phyloP scores from a whole-genome alignment of 2,329 filamentous ascomycete genomes.

The Microthyrium microscopicum region DNA sequence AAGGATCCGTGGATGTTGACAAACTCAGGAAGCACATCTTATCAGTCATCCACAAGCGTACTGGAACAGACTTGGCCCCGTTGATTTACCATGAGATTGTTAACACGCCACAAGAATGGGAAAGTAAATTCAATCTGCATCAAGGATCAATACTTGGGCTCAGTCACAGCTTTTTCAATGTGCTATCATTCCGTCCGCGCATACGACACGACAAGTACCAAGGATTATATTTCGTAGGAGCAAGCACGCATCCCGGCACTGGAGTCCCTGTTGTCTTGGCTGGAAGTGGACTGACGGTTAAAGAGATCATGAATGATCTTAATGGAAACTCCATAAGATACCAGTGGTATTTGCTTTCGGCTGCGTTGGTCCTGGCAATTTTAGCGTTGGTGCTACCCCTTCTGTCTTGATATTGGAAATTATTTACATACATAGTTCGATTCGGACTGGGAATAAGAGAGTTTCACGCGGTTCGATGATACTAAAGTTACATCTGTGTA shows the following conservation, averaged over 20 bases:
- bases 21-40: conserved; percentile 45
- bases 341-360: too few species aligned
- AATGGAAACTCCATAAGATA: conserved; percentile 25
- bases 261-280: conserved; percentile 59
- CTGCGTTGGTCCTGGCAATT: too few species aligned
- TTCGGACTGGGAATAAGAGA: too few species aligned
- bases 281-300: conserved; percentile 45
- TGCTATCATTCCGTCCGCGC: conserved; percentile 47
- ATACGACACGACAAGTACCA: conserved; percentile 35
- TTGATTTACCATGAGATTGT: conserved; percentile 43
- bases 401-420: too few species aligned
- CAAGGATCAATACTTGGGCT: conserved; percentile 58
- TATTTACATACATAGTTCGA: too few species aligned
- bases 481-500: too few species aligned
- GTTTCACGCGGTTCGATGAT: too few species aligned
- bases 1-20: conserved; percentile 41
- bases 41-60: conserved; percentile 41
- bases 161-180: conserved; percentile 58
- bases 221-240: conserved; percentile 54
- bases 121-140: conserved; percentile 54
- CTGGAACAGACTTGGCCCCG: conserved; percentile 34
- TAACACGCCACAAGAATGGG: conserved; percentile 52
- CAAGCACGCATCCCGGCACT: conserved; percentile 59
- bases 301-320: conserved; percentile 31
- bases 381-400: too few species aligned